Conservation (phyloP, 2,329 filamentous ascomycete species). For the Aureobasidium lini region DNA sequence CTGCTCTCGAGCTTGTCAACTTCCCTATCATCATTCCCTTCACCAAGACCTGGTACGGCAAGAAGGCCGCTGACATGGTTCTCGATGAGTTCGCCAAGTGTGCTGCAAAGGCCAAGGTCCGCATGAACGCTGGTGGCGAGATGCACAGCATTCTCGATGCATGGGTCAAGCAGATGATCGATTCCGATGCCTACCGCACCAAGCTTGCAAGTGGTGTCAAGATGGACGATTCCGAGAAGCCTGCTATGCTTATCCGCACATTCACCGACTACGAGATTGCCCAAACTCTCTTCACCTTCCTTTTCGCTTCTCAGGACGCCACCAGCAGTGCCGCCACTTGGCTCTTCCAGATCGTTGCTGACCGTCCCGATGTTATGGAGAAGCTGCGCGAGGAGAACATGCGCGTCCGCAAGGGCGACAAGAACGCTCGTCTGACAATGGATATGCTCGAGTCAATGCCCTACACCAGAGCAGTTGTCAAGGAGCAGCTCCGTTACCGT, state of each 20-base stretch:
- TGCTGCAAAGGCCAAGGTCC: slow-evolving; percentile 78
- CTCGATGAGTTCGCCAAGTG: slow-evolving; percentile 80
- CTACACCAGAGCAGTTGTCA: slow-evolving; percentile 87
- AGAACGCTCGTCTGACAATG: slow-evolving; percentile 63
- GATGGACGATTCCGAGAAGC: slow-evolving; percentile 63
- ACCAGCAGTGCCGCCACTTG: slow-evolving; percentile 90
- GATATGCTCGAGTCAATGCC: slow-evolving; percentile 82
- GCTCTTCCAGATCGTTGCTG: slow-evolving; percentile 90
- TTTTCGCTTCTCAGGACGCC: slow-evolving; percentile 96
- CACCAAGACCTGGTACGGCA: slow-evolving; percentile 91
- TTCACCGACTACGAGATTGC: slow-evolving; percentile 89
- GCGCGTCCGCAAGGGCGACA: slow-evolving; percentile 65
- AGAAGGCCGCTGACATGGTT: slow-evolving; percentile 86
- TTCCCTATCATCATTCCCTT: slow-evolving; percentile 93
- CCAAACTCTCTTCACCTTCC: slow-evolving; percentile 89
- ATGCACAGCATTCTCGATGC: slow-evolving; percentile 90
- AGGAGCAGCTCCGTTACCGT: slow-evolving; percentile 85
- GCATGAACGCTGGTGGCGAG: slow-evolving; percentile 73
- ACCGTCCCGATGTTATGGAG: slow-evolving; percentile 86
- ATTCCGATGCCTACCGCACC: slow-evolving; percentile 74
- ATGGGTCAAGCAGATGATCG: slow-evolving; percentile 83
- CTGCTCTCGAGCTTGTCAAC: slow-evolving; percentile 92
- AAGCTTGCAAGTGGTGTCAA: slow-evolving; percentile 64
- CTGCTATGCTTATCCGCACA: slow-evolving; percentile 69
- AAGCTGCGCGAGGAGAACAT: slow-evolving; percentile 77